Evolutionary conservation across 2,329 filamentous ascomycete genomes (phyloP).

Genomic region (Penicillium sp.): DNA sequence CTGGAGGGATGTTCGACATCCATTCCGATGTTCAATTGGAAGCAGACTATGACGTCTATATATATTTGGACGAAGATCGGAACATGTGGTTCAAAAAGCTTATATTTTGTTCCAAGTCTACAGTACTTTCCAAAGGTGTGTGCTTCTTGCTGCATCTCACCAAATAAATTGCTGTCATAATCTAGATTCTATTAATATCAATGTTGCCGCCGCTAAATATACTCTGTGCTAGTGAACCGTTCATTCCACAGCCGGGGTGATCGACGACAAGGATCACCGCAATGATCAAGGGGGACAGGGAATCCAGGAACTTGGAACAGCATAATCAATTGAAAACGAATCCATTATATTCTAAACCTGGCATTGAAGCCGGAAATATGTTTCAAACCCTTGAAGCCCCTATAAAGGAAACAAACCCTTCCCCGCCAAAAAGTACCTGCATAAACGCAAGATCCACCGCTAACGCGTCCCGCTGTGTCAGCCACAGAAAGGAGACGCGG

Average conservation of each 20-base stretch:
- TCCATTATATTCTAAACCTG: background rate
- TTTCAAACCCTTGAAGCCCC: background rate
- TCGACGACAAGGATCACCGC: background rate
- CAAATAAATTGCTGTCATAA: too few relatives aligned
- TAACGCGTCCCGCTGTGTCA: slow-evolving; percentile 21
- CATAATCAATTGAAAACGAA: background rate
- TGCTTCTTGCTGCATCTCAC: too few relatives aligned
- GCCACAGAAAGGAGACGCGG: slow-evolving; percentile 8
- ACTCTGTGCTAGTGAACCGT: background rate
- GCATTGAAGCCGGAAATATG: background rate
- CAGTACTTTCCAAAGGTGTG: too few relatives aligned
- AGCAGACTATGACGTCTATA: too few relatives aligned
- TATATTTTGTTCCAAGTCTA: too few relatives aligned
- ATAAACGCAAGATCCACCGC: background rate
- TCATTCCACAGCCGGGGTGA: background rate
- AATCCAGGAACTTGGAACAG: background rate
- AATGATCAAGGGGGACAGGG: slow-evolving; percentile 1
- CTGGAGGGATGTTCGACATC: too few relatives aligned
- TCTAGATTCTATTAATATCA: too few relatives aligned
- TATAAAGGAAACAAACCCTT: background rate
- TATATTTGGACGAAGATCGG: too few relatives aligned
- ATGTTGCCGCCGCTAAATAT: background rate
- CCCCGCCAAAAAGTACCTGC: background rate
- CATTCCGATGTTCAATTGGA: too few relatives aligned
- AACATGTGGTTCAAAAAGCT: too few relatives aligned